A percentile compares a stretch with the other conserved stretches of the same genome.
Conservation (phyloP, 2,329 filamentous ascomycete species). For the Aquanectria penicillioides region DNA sequence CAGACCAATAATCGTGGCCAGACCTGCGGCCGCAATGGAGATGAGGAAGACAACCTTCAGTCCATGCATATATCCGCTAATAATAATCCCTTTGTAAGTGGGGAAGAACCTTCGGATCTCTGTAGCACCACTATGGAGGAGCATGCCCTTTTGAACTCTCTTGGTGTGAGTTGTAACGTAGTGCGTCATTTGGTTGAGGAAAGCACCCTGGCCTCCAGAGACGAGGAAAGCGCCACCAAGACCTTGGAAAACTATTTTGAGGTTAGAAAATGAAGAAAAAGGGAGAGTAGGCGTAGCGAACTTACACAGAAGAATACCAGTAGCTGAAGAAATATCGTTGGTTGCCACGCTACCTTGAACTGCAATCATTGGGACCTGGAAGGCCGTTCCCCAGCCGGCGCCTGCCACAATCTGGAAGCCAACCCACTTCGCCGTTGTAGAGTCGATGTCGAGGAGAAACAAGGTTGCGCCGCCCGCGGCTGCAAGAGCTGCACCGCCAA, state of each 20-base stretch:
- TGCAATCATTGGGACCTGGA: constrained; percentile 58
- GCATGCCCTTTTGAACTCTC: constrained; percentile 44
- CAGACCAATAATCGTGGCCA: constrained; percentile 45
- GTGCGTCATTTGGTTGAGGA: constrained; percentile 52
- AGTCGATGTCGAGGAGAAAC: constrained; percentile 45
- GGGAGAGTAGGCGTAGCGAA: neutral
- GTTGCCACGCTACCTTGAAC: constrained; percentile 55
- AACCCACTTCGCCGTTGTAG: constrained; percentile 28
- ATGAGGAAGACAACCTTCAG: constrained; percentile 71
- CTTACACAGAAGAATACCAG: constrained; percentile 53
- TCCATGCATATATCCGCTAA: constrained; percentile 66
- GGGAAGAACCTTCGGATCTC: constrained; percentile 63
- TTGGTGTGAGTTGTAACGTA: constrained; percentile 44
- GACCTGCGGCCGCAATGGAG: constrained; percentile 56
- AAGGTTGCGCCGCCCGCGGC: constrained; percentile 51
- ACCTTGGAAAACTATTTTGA: constrained; percentile 51
- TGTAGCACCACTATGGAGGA: constrained; percentile 58
- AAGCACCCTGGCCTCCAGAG: constrained; percentile 55
- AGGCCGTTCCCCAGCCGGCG: constrained; percentile 53
- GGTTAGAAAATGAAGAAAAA: neutral
- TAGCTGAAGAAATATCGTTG: constrained; percentile 54
- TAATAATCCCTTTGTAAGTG: constrained; percentile 42
- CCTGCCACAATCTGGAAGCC: constrained; percentile 52
- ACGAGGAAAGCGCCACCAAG: constrained; percentile 59
- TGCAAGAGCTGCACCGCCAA: constrained; percentile 43